phyloP scores from a whole-genome alignment of 1,284 basidiomycete genomes.

The Hemileccinum hortonii region DNA sequence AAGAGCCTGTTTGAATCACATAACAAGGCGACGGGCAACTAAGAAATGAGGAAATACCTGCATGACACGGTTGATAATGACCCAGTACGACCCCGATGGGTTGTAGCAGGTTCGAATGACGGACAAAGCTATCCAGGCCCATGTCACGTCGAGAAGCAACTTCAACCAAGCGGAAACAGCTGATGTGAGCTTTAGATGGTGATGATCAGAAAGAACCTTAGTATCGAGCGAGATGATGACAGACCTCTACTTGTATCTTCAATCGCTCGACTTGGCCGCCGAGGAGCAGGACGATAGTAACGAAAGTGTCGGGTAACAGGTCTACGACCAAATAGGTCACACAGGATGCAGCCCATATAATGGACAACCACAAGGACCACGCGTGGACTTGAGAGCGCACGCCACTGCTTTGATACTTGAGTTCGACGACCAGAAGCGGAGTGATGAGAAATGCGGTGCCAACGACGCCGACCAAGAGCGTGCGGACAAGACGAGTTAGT shows the following conservation, averaged over 20 bases:
- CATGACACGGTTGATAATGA: slow-evolving; percentile 65
- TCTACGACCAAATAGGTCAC: slow-evolving; percentile 65
- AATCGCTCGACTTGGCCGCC: slow-evolving; percentile 63
- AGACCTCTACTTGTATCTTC: slow-evolving; percentile 64
- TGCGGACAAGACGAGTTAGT: slow-evolving; percentile 59
- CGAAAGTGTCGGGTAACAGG: slow-evolving; percentile 55
- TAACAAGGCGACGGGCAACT: not conserved
- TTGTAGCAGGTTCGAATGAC: slow-evolving; percentile 55
- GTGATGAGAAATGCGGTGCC: slow-evolving; percentile 65
- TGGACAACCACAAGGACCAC: slow-evolving; percentile 73
- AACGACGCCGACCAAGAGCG: slow-evolving; percentile 53
- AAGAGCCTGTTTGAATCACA: slow-evolving; percentile 46
- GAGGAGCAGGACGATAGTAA: slow-evolving; percentile 53
- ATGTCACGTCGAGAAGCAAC: slow-evolving; percentile 59
- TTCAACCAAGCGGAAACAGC: slow-evolving; percentile 73
- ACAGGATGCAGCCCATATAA: slow-evolving; percentile 66
- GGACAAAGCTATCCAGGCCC: slow-evolving; percentile 71
- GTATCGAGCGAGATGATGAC: slow-evolving; percentile 2
- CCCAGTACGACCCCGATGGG: slow-evolving; percentile 67
- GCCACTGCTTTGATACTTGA: slow-evolving; percentile 52
- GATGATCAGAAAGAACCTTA: not conserved
- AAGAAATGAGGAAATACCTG: slow-evolving; percentile 43
- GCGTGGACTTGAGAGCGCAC: slow-evolving; percentile 57
- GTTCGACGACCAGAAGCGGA: slow-evolving; percentile 64
- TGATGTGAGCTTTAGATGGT: slow-evolving; percentile 52